phyloP scores from a whole-genome alignment of 345 rosid species.

The Brassica nigra region DNA sequence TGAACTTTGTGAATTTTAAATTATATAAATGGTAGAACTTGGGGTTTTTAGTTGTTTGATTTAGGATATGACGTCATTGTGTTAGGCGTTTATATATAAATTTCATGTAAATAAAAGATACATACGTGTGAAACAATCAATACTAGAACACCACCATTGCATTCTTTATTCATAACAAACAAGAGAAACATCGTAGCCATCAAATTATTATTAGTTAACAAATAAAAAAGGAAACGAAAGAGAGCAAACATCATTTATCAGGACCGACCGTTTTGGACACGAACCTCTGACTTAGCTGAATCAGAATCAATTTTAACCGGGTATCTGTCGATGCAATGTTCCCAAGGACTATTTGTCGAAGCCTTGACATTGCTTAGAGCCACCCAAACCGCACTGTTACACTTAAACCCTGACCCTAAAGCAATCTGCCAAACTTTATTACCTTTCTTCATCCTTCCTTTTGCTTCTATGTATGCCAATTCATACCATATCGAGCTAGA shows the following conservation, averaged over 20 bases:
- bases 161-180: slow-evolving; percentile 33
- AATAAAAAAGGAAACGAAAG: neutral
- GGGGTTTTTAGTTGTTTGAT: no score
- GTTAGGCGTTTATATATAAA: no score
- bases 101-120: no score
- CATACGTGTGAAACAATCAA: neutral
- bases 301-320: slow-evolving; percentile 49
- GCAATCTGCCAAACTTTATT: slow-evolving; percentile 87
- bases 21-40: no score
- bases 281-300: slow-evolving; percentile 10
- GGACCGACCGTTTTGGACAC: slow-evolving; percentile 30
- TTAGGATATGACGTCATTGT: no score
- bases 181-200: slow-evolving; percentile 7
- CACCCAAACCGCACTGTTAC: slow-evolving; percentile 84
- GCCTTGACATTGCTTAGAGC: slow-evolving; percentile 57
- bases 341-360: slow-evolving; percentile 62
- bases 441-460: slow-evolving; percentile 73
- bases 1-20: no score
- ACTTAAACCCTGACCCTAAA: slow-evolving; percentile 85
- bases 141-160: slow-evolving; percentile 23
- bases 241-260: slow-evolving; percentile 8
- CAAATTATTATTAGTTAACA: slow-evolving; percentile 4
- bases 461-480: slow-evolving; percentile 75
- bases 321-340: slow-evolving; percentile 65
- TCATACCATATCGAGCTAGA: slow-evolving; percentile 94